These are phyloP conservation scores for Quercus mongolica DNA, from an alignment of 306 rosid genomes.

Conservation along the genomic window DNA sequence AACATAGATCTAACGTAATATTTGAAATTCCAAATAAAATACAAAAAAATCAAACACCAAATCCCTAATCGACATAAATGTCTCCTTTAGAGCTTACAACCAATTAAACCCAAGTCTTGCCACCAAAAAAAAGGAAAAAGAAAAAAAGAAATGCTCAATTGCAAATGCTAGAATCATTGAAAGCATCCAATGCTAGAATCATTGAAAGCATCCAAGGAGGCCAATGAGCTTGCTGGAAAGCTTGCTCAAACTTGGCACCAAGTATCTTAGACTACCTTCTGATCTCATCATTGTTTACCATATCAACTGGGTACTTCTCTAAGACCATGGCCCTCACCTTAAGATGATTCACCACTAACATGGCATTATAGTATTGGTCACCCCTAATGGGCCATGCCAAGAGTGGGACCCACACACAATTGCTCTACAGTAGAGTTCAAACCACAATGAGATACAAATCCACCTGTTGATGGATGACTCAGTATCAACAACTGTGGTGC, in stretches of 20 bases:
- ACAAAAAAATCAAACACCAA: too few relatives aligned
- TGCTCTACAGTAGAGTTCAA: conserved; percentile 73
- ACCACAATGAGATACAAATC: conserved; percentile 65
- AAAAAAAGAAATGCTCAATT: too few relatives aligned
- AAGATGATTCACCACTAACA: conserved; percentile 41
- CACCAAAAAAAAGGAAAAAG: too few relatives aligned
- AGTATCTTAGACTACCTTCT: conserved; percentile 18
- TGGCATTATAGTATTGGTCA: conserved; percentile 49
- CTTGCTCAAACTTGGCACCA: conserved; percentile 38
- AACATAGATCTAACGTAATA: too few relatives aligned
- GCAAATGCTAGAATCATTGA: conserved; percentile 1
- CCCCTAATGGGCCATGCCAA: conserved; percentile 71
- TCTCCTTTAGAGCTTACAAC: too few relatives aligned
- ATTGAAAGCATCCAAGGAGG: conserved; percentile 44
- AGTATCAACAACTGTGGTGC: conserved; percentile 70
- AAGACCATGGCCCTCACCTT: conserved; percentile 36
- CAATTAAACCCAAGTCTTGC: too few relatives aligned
- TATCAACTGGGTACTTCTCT: conserved; percentile 20
- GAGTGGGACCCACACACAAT: conserved; percentile 49
- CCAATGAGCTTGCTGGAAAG: conserved; percentile 40
- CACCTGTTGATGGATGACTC: conserved; percentile 69
- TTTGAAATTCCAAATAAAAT: too few relatives aligned
- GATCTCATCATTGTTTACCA: conserved; percentile 32
- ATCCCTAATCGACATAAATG: too few relatives aligned
- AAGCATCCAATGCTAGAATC: conserved; percentile 33